Evolutionary conservation across 2,329 filamentous ascomycete species (phyloP), one percentile per base, ranked within the genome.

Genomic region (Ophiostoma ulmi): DNA sequence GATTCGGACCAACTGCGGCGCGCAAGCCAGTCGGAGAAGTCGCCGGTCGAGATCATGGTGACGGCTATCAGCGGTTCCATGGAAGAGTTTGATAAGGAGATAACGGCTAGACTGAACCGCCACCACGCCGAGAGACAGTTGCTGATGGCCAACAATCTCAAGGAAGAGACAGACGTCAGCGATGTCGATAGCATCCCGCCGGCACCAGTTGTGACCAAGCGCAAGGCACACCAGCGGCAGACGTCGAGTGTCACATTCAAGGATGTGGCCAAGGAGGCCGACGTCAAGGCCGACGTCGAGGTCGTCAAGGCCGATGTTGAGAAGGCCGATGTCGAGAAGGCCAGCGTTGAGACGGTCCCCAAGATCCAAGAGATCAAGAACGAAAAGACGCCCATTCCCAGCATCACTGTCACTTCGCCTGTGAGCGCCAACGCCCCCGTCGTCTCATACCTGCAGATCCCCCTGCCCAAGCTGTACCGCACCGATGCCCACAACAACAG

Each of bases 11-110:
- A 72, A 20, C 73, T 67, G 31, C 44, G 82, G 67, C 81, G 84
- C 70, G 86, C 88, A 82, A 83, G 79, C 74, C 84, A 83, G 73
- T 80, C 81, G 0, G 78, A 89, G n/a, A 35, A 52, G 26, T 11
- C n/a, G 7, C 65, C 63, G 36, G 65, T 36, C 11, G 36, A 41
- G n/a, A 48, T 67, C n/a, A 26, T 67, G 65, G 65, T 39, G 8
- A 67, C 65, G 65, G 65, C 65, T 20, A 67, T 67, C 22, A 64
- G 17, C 35, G 65, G 44, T n/a, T 10, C 17, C 6, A 41, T 70
- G 22, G 22, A 10, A 8, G 55, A 67, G 36, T 26, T 68, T 3
- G 48, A 71, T 65, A 70, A 70, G 69, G 67, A 65, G 35, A 55
- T 70, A 1, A 31, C 31, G 3, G 65, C 65, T 20, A 17, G 48